Evolutionary conservation across 805 yeast genomes (phyloP).

Genomic region (Hemisphaericaspora nanyangensis): DNA sequence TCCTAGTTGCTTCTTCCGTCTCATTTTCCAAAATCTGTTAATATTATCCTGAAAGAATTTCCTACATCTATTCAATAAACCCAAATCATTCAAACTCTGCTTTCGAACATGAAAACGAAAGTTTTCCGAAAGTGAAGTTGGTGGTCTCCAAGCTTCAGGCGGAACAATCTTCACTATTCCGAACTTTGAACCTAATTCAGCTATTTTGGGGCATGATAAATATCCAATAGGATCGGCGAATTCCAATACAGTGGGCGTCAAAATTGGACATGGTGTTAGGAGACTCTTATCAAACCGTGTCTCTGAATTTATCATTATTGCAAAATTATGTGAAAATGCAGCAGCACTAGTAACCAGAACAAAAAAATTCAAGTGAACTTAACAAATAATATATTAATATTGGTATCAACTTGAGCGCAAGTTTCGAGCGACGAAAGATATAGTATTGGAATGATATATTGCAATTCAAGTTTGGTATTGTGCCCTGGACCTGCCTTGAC

Average conservation of each 20-base stretch:
- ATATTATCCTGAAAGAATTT: conserved; percentile 59
- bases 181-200: conserved; percentile 40
- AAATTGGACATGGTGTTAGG: conserved; percentile 42
- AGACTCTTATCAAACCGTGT: conserved; percentile 8
- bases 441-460: not conserved
- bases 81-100: conserved; percentile 65
- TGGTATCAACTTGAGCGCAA: conserved; percentile 5
- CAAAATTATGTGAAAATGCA: too few species aligned
- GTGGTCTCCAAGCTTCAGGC: conserved; percentile 52
- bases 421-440: conserved; percentile 3
- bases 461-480: not conserved
- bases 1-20: conserved; percentile 21
- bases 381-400: not conserved
- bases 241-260: conserved; percentile 42
- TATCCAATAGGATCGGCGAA: conserved; percentile 49
- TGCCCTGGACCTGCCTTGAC: not conserved
- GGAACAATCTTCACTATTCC: conserved; percentile 55
- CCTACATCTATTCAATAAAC: conserved; percentile 59
- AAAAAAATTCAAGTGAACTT: too few species aligned
- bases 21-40: conserved; percentile 52
- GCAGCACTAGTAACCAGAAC: too few species aligned
- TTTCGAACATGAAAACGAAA: conserved; percentile 66
- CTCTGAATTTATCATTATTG: not conserved
- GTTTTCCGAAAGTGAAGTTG: conserved; percentile 48
- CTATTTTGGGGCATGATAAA: conserved; percentile 38